Evolutionary conservation across 2,329 filamentous ascomycete species (phyloP), one percentile per base, ranked within the genome.

Genomic region (Chaetomium olivaceum): DNA sequence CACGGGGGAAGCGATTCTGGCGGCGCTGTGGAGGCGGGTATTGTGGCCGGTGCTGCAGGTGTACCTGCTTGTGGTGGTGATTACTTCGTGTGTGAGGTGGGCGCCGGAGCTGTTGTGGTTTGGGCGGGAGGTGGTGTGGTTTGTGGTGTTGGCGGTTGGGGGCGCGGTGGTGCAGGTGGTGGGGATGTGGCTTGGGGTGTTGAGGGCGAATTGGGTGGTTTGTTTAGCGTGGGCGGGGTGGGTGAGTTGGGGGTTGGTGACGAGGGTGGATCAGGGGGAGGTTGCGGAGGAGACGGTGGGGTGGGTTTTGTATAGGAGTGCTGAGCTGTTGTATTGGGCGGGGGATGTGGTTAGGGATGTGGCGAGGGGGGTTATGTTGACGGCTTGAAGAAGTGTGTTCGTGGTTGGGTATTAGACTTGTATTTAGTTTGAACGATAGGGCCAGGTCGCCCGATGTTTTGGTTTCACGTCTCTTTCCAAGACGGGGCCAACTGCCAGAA

Each of bases 341-440:
- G 61, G 65, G 14, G 65, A 64, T 54, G 23, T 61, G 1, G n/a
- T 64, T 46, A 67, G 61, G 54, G 61, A 56, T 25, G 4, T 57
- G 33, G 61, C 58, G 1, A 25, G 19, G 46, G 23, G 4, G 36
- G 2, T 56, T 1, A 12, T n/a, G 25, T 19, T 3, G 55, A 31
- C n/a, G 33, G 29, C 7, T 4, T 36, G 52, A 36, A 11, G 8
- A 11, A 11, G 31, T 4, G n/a, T 14, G 4, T 27, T 51, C 1
- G 31, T 27, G 51, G 19, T 29, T 29, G 27, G 27, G 3, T 29
- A 29, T 54, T 54, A 39, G 27, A 8, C 50, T 21, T 16, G 21
- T 25, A 12, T 11, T 23, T 25, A 31, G 16, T 12, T 8, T 25
- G 3, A 51, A 21, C 12, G 14, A 27, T 12, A 51, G 48, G 23